Evolutionary conservation across 768 basidiomycete genomes (phyloP), one percentile per base, ranked within the genome.

Genomic region (Chlorophyllum brunneum): DNA sequence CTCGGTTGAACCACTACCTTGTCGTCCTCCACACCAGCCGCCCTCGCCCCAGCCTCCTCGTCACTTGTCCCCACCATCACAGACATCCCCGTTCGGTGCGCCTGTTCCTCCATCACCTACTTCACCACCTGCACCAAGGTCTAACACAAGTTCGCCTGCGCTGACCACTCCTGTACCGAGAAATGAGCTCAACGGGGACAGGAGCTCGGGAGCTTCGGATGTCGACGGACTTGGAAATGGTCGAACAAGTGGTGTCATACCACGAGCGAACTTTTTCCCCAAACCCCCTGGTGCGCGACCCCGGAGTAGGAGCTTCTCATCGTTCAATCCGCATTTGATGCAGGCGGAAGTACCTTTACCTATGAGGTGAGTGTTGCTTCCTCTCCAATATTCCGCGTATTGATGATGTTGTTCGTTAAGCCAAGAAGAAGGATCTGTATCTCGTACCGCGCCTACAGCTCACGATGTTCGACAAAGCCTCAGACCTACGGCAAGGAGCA

Each of bases 291-390:
- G 72, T 2, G 59, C 70, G 7, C 69, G 89, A 4, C 90, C 89
- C 4, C 65, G 88, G 44, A 89, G 86, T 18, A 69, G 86, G 59
- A 90, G 88, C 56, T 92, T 92, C 61, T 90, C 88, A 7, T 85
- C 80, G 2, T 85, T 89, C 65, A 78, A 81, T 45, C 59, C 57
- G 8, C 46, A 54, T 22, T 70, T 74, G 3, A 58, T 65, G 4
- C 58, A 49, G 5, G 48, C 63, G 3, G 70, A 75, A 47, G 60
- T 67, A 1, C 56, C 63, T 13, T 37, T 64, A 30, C 66, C 69
- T 11, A 30, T 67, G 6, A 70, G 69, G 72, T 72, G 48, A 42
- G 61, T 48, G 51, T 55, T 4, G 18, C 26, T 18, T 42, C 38
- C 37, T 36, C 30, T 37, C 36, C 0, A 27, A 29, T 48, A 18